Conservation (phyloP, 1,284 basidiomycete genomes). For the Ceratobasidium sp. region DNA sequence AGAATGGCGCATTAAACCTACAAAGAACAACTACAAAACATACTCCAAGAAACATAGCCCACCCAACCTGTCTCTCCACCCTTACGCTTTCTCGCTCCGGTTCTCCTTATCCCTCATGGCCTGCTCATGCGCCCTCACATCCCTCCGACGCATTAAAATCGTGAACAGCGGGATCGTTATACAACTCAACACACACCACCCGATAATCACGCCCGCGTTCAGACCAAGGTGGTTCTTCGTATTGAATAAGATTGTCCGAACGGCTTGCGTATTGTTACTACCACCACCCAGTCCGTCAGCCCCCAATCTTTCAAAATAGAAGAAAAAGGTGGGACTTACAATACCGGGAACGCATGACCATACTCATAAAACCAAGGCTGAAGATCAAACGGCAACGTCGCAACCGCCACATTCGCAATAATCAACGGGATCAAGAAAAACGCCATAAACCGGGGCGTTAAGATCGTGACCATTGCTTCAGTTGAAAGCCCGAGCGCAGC, state of each 20-base stretch:
- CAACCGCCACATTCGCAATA: constrained; percentile 60
- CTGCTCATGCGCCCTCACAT: constrained; percentile 43
- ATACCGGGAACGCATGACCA: constrained; percentile 59
- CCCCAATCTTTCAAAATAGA: constrained; percentile 54
- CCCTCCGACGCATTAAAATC: constrained; percentile 58
- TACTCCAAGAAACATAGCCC: too few relatives aligned
- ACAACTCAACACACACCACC: constrained; percentile 62
- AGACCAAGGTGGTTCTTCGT: constrained; percentile 63
- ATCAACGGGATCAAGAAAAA: constrained; percentile 54
- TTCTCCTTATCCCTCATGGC: constrained; percentile 16
- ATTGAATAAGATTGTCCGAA: constrained; percentile 67
- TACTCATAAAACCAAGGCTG: constrained; percentile 59
- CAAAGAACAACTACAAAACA: too few relatives aligned
- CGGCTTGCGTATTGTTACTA: constrained; percentile 29
- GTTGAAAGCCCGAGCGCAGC: constrained; percentile 56
- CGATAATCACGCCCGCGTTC: constrained; percentile 65
- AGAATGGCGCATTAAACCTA: too few relatives aligned
- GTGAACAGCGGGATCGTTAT: constrained; percentile 62
- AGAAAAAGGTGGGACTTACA: constrained; percentile 42
- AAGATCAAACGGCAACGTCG: constrained; percentile 59
- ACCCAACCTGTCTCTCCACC: neutral
- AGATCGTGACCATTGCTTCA: constrained; percentile 54
- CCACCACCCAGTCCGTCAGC: neutral
- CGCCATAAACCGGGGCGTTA: constrained; percentile 50
- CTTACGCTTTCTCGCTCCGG: constrained; percentile 3